A percentile compares a stretch with the other conserved stretches of the same genome.
These are phyloP conservation scores for Macadamia tetraphylla DNA, from an alignment of 164 flowering plant species.

Conservation along the genomic window DNA sequence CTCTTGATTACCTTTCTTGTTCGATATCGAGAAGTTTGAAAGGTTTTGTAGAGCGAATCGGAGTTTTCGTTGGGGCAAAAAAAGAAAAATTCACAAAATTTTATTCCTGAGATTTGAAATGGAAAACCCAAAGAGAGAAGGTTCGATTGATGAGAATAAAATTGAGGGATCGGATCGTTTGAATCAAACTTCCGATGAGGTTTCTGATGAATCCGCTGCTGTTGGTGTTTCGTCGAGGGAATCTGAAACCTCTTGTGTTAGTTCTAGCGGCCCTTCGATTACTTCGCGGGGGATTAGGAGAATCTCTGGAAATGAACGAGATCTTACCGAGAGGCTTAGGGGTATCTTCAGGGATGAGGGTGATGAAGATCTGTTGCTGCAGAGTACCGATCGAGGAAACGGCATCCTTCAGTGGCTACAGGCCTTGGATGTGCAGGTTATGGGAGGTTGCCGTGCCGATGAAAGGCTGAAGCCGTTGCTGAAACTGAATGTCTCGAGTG, in stretches of 20 bases:
- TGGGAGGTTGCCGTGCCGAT: constrained; percentile 94
- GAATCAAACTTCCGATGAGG: constrained; percentile 9
- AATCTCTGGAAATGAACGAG: constrained; percentile 16
- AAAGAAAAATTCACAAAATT: neutral
- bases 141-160: constrained; percentile 16
- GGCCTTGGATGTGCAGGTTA: constrained; percentile 81
- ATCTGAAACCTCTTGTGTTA: constrained; percentile 13
- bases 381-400: constrained; percentile 27
- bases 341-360: constrained; percentile 38
- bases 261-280: constrained; percentile 11
- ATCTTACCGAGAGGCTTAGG: constrained; percentile 47
- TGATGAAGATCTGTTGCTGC: constrained; percentile 62
- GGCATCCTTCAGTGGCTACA: constrained; percentile 67
- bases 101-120: constrained; percentile 17
- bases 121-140: constrained; percentile 28
- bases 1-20: neutral
- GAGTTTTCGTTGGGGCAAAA: neutral
- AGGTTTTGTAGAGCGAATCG: neutral
- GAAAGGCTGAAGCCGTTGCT: constrained; percentile 92
- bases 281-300: neutral
- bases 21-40: neutral
- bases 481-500: constrained; percentile 51
- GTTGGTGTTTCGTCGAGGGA: constrained; percentile 10
- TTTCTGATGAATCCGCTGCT: constrained; percentile 7
- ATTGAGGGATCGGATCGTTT: constrained; percentile 13